Evolutionary conservation across 176 grass and related monocot genomes (phyloP).

Genomic region (Avena eriantha): DNA sequence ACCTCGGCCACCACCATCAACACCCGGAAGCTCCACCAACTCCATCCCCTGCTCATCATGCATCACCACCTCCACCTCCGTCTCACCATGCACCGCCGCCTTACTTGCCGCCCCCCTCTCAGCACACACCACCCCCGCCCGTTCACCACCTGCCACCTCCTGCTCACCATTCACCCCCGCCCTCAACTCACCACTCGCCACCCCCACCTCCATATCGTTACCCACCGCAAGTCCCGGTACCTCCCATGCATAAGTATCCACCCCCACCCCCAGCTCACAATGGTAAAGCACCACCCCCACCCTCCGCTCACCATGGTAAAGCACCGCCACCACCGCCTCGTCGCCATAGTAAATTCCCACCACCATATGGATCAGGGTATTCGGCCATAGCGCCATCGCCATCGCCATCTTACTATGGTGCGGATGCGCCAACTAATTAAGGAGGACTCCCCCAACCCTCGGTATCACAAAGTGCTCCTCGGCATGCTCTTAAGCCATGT

Average conservation of each 20-base stretch:
- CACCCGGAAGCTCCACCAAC: neutral
- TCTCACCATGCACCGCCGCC: neutral
- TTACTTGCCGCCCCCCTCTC: neutral
- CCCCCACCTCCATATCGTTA: conserved; percentile 35
- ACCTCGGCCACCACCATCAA: neutral
- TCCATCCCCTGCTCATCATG: neutral
- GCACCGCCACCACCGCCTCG: neutral
- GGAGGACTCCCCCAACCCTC: neutral
- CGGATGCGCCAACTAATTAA: neutral
- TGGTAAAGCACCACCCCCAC: conserved; percentile 6
- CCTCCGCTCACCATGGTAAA: conserved; percentile 1
- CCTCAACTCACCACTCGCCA: conserved; percentile 23
- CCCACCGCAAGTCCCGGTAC: neutral
- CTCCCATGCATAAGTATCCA: conserved; percentile 19
- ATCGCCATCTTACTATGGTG: conserved; percentile 11
- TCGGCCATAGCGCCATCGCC: conserved; percentile 32
- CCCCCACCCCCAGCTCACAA: neutral
- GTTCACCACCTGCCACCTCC: neutral
- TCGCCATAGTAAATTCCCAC: conserved; percentile 9
- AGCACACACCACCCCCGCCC: neutral
- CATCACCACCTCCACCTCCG: neutral
- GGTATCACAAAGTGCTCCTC: neutral
- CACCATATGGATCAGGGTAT: neutral
- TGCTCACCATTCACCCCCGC: neutral
- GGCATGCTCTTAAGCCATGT: neutral